These are phyloP conservation scores for Camellia japonica DNA, from an alignment of 148 eudicot species.

Conservation along the genomic window DNA sequence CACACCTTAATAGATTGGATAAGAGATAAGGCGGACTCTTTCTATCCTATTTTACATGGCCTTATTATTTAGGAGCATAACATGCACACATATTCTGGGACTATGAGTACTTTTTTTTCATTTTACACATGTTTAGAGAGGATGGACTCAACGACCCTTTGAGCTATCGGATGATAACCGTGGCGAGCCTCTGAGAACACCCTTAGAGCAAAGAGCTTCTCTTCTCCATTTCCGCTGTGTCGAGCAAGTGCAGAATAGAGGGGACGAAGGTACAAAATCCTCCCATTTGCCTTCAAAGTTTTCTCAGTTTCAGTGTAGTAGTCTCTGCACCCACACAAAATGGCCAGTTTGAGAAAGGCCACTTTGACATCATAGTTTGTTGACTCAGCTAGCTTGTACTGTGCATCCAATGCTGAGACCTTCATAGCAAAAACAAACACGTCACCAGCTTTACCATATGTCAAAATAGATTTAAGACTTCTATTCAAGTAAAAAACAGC, in stretches of 20 bases:
- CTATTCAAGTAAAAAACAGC: not conserved
- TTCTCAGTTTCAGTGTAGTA: conserved; percentile 80
- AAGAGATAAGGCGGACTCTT: too few species aligned
- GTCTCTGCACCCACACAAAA: conserved; percentile 58
- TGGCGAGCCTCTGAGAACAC: conserved; percentile 73
- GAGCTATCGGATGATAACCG: conserved; percentile 90
- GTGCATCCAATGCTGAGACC: conserved; percentile 69
- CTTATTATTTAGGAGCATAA: too few species aligned
- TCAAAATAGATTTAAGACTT: not conserved
- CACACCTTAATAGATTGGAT: too few species aligned
- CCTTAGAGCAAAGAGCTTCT: conserved; percentile 73
- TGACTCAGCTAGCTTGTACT: conserved; percentile 72
- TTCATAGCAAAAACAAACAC: conserved; percentile 24
- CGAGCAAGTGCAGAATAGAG: conserved; percentile 69
- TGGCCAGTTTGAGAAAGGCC: conserved; percentile 86
- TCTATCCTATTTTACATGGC: too few species aligned
- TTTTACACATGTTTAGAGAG: conserved; percentile 59
- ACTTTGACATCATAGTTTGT: conserved; percentile 96
- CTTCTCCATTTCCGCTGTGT: conserved; percentile 72
- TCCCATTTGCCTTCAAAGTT: conserved; percentile 89
- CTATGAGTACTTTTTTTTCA: too few species aligned
- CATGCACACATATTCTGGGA: too few species aligned
- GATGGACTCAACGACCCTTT: conserved; percentile 90
- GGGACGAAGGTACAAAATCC: conserved; percentile 92
- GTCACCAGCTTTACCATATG: not conserved